phyloP scores from a whole-genome alignment of 2,329 filamentous ascomycete genomes.

The Coniosporium uncinatum region DNA sequence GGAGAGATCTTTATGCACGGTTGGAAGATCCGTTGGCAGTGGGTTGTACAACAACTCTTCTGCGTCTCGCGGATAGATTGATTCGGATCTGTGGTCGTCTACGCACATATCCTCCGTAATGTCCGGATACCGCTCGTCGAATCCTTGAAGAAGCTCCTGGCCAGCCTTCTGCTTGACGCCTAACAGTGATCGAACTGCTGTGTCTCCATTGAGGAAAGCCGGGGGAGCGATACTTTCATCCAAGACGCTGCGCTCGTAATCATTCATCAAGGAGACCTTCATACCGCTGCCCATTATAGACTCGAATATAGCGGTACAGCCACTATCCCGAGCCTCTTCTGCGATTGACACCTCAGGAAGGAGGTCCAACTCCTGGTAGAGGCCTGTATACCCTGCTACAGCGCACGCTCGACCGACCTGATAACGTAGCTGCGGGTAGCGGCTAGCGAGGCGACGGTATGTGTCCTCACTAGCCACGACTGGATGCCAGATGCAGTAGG shows the following conservation, averaged over 20 bases:
- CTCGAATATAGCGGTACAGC: conserved; percentile 18
- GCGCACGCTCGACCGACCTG: conserved; percentile 33
- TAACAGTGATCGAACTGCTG: conserved; percentile 19
- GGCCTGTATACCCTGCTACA: conserved; percentile 24
- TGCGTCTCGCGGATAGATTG: conserved; percentile 5
- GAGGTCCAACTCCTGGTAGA: conserved; percentile 28
- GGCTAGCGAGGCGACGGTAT: conserved; percentile 21
- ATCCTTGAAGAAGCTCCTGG: no score
- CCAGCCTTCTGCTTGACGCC: conserved; percentile 11
- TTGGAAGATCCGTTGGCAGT: conserved; percentile 27
- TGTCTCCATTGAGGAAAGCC: conserved; percentile 26
- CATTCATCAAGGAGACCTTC: conserved; percentile 24
- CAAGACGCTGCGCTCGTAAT: conserved; percentile 21
- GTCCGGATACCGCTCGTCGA: no score
- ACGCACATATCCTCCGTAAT: conserved; percentile 22
- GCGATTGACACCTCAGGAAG: conserved; percentile 32
- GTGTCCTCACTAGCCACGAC: conserved; percentile 27
- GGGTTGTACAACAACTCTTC: conserved; percentile 17
- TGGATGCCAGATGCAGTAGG: conserved; percentile 38
- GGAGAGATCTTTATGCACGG: conserved; percentile 28
- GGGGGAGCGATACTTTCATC: conserved; percentile 5
- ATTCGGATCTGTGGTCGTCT: conserved; percentile 10
- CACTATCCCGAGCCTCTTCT: conserved; percentile 29
- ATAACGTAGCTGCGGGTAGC: conserved; percentile 24
- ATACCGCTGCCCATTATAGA: neutral